A percentile compares a stretch with the other conserved stretches of the same genome.
These are phyloP conservation scores for Pseudogymnoascus sp. DNA, from an alignment of 2,329 filamentous ascomycete genomes.

Conservation along the genomic window DNA sequence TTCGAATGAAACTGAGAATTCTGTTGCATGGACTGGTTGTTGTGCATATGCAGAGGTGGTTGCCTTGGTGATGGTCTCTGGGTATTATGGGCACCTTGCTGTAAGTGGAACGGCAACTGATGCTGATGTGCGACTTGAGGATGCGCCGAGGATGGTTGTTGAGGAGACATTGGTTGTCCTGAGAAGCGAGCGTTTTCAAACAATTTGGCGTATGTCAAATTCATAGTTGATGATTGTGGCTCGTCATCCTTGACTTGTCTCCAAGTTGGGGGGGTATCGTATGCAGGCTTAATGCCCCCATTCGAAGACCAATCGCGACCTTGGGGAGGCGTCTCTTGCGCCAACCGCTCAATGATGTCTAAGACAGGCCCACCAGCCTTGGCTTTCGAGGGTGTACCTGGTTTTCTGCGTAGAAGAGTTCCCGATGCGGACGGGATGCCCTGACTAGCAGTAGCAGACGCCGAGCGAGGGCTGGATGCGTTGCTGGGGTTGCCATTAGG, in stretches of 20 bases:
- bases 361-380: conserved; percentile 47
- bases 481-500: conserved; percentile 55
- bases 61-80: conserved; percentile 67
- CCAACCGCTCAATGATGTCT: conserved; percentile 53
- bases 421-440: conserved; percentile 31
- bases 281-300: conserved; percentile 75
- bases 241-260: conserved; percentile 59
- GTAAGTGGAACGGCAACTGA: conserved; percentile 75
- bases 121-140: conserved; percentile 74
- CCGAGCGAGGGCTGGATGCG: conserved; percentile 63
- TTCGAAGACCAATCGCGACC: conserved; percentile 64
- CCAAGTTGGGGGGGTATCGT: conserved; percentile 81
- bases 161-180: conserved; percentile 53
- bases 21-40: conserved; percentile 58
- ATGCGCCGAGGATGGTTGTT: conserved; percentile 59
- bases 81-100: conserved; percentile 60
- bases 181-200: conserved; percentile 62
- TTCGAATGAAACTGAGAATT: conserved; percentile 59
- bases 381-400: conserved; percentile 49
- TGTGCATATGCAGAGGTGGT: conserved; percentile 68
- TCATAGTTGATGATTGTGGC: conserved; percentile 61
- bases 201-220: conserved; percentile 63
- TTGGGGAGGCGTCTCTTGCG: conserved; percentile 44
- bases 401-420: conserved; percentile 61
- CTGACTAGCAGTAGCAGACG: conserved; percentile 29